These are phyloP conservation scores for Sugiyamaella marilandica DNA, from an alignment of 805 yeast genomes.

Conservation along the genomic window DNA sequence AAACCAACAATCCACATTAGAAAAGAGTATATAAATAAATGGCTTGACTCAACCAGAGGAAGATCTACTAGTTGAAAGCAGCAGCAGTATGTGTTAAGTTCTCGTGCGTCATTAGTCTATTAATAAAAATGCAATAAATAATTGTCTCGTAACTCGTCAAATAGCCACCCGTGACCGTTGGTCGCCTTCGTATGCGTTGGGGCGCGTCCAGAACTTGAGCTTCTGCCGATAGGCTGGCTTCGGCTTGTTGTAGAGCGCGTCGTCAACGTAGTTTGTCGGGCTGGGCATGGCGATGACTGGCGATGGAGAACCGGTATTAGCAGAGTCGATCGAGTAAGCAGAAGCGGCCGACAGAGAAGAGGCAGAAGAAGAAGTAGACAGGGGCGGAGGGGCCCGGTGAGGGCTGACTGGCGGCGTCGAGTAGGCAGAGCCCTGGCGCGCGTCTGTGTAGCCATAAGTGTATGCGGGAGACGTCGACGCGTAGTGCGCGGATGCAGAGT, in stretches of 20 bases:
- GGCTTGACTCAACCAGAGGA: no score
- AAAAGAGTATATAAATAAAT: no score
- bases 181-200: background rate
- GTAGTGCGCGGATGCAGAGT: constrained; percentile 1
- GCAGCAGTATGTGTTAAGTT: no score
- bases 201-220: constrained; percentile 1
- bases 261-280: background rate
- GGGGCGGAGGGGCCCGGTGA: background rate
- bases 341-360: constrained; percentile 11
- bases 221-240: background rate
- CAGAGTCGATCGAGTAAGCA: background rate
- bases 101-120: background rate
- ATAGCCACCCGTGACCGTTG: background rate
- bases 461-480: constrained; percentile 1
- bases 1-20: no score
- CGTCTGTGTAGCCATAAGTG: background rate
- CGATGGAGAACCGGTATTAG: constrained; percentile 5
- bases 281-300: constrained; percentile 8
- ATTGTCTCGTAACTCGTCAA: background rate
- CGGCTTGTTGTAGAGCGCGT: background rate
- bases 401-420: constrained; percentile 9
- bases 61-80: no score
- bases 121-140: constrained; percentile 4
- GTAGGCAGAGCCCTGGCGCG: constrained; percentile 2
- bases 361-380: constrained; percentile 11